A percentile compares a stretch with the other conserved stretches of the same genome.
Conservation (phyloP, 129 eudicot species). For the carrot (Daucus carota) region DH1_v3.0 NC_030384.2:32169001-32169500, state of each 20-base stretch:
- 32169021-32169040: not conserved
- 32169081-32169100: conserved; percentile 81
- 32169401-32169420: not conserved
- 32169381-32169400: not conserved
- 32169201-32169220: not conserved
- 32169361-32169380: not conserved
- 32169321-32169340: not conserved
- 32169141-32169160: conserved; percentile 3
- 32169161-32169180: conserved; percentile 1
- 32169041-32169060: conserved; percentile 96
- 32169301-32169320: not conserved
- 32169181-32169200: not conserved
- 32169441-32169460: not conserved
- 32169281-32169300: no score
- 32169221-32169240: not conserved
- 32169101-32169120: conserved; percentile 73
- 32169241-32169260: not conserved
- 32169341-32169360: not conserved
- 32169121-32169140: conserved; percentile 31
- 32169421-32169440: not conserved
- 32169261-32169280: not conserved
- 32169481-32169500: not conserved
- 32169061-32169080: conserved; percentile 79
- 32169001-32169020: not conserved
- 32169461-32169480: not conserved